phyloP scores from a whole-genome alignment of 1,139 yeast genomes.

The Pichia sp. region DNA sequence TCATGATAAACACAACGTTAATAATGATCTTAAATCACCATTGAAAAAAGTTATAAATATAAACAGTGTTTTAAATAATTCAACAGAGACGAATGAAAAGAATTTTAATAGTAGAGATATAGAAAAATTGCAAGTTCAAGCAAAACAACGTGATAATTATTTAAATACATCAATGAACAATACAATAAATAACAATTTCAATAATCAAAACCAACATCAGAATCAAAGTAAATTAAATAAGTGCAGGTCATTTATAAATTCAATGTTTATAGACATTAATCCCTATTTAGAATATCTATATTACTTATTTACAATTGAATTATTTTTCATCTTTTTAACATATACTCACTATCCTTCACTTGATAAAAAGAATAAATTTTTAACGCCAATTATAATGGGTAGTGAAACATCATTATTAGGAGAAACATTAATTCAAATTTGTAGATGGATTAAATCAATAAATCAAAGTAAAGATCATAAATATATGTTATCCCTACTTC shows the following conservation, averaged over 20 bases:
- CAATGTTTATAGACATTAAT: constrained; percentile 5
- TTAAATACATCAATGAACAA: not conserved
- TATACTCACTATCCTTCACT: constrained; percentile 27
- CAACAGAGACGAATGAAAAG: not conserved
- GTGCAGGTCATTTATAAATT: not conserved
- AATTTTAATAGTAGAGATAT: constrained; percentile 1
- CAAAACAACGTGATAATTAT: constrained; percentile 10
- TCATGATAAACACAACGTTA: not conserved
- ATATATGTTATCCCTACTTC: not conserved
- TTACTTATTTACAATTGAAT: constrained; percentile 24
- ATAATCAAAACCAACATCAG: not conserved
- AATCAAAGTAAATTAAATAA: not conserved
- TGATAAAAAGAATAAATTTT: constrained; percentile 24
- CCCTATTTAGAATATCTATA: constrained; percentile 20
- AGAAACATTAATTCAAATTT: constrained; percentile 49
- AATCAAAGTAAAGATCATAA: not conserved
- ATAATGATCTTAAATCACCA: not conserved
- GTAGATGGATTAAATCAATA: constrained; percentile 26
- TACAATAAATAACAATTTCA: not conserved
- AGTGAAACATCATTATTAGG: constrained; percentile 48
- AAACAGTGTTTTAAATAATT: not conserved
- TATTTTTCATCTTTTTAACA: constrained; percentile 24
- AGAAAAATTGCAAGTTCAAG: constrained; percentile 6
- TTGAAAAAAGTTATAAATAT: not conserved
- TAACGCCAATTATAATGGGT: constrained; percentile 28